Evolutionary conservation across 2,329 filamentous ascomycete genomes (phyloP), one percentile per base, ranked within the genome.

Genomic region (Nemania sp.): DNA sequence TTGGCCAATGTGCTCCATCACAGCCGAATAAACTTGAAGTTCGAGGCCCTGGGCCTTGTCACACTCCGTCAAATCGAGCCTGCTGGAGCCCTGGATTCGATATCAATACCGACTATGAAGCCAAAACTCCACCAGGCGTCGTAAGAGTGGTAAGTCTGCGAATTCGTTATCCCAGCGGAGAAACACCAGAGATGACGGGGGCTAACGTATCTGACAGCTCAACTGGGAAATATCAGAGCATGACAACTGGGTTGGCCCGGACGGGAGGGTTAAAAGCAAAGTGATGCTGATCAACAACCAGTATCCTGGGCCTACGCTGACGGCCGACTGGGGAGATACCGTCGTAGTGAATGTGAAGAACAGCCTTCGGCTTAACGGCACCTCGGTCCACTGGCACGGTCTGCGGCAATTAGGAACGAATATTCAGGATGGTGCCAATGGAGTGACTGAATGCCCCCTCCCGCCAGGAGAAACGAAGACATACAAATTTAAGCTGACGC

Each of bases 311-410:
- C 90, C 89, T 1, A 78, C 81, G 13, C 85, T 92, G 55, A 80
- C 83, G 61, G 87, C 83, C 17, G 81, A 87, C 71, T 87, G 84
- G 84, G 85, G 85, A 40, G 85, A 88, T 67, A 82, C 75, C 25
- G 80, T 87, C 47, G 76, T 89, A 55, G 84, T 91, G 45, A 87
- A 86, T 32, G 82, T 93, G 57, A 81, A 85, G 74, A 95, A 95
- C 74, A 83, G 87, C 51, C 84, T 92, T 12, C 83, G 78, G 5
- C 55, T 62, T 29, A 68, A 72, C 34, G 70, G 70, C 76, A 74
- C 72, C 11, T 72, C 74, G 10, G 67, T 78, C 7, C 76, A 78
- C 62, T 78, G 75, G 75, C 76, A 78, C 53, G 76, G 76, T 17
- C 54, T 77, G 13, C 69, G 75, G 11, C 76, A 78, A 63, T 63